A percentile compares a stretch with the other conserved stretches of the same genome.
Evolutionary conservation across 352 stramenopile genomes (phyloP).

Genomic region (Globisporangium takayamanum): DNA sequence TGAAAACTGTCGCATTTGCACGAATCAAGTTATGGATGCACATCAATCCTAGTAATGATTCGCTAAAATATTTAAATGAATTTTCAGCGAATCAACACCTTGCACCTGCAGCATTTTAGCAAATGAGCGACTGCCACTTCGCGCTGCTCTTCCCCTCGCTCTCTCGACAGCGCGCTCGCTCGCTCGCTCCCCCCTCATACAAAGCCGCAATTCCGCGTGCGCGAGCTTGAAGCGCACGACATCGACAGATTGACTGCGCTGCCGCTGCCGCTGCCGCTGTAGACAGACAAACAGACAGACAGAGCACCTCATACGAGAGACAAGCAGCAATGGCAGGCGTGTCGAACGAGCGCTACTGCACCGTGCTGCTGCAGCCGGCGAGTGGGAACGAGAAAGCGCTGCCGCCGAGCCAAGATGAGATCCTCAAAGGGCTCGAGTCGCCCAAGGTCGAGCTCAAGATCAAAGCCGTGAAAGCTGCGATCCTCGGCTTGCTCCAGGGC

Average conservation of each 20-base stretch:
- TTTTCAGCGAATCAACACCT: background rate
- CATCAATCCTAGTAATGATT: background rate
- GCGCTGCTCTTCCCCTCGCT: background rate
- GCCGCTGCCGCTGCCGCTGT: no score
- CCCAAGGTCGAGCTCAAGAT: slow-evolving; percentile 95
- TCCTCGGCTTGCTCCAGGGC: slow-evolving; percentile 97
- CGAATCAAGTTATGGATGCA: background rate
- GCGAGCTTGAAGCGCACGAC: no score
- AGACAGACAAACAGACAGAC: no score
- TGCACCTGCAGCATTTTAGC: background rate
- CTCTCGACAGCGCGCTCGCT: no score
- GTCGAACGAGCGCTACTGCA: slow-evolving; percentile 86
- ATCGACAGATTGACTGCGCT: no score
- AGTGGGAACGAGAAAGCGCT: slow-evolving; percentile 49
- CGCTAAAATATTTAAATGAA: background rate
- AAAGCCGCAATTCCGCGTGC: no score
- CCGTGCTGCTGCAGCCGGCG: slow-evolving; percentile 64
- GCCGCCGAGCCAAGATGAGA: slow-evolving; percentile 91
- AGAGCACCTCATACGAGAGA: background rate
- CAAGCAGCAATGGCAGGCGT: slow-evolving; percentile 25
- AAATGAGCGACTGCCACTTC: slow-evolving; percentile 1
- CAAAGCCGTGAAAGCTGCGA: slow-evolving; percentile 96
- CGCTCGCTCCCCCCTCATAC: no score
- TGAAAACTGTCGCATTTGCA: background rate
- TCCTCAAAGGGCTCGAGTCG: slow-evolving; percentile 96